Evolutionary conservation across 1,284 basidiomycete genomes (phyloP), one percentile per base, ranked within the genome.

Genomic region (Irpex sp.): DNA sequence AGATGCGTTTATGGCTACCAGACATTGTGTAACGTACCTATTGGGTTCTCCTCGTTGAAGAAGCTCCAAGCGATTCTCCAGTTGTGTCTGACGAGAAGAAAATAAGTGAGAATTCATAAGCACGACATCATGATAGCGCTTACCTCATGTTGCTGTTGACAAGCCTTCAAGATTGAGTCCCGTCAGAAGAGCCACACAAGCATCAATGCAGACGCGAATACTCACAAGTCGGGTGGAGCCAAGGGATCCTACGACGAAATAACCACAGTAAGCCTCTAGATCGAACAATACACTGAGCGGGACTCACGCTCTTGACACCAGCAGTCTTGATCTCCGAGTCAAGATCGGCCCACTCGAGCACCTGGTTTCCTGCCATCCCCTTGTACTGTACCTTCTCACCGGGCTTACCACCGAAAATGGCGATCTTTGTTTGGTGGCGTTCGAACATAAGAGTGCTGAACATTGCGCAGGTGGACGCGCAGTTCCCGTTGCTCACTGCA

Each of bases 361-460:
- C 86, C 67, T 87, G 85, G 67, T 86, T 86, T 2, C 86, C 86
- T 0, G 85, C 84, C 85, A 88, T 86, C 17, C 83, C 86, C 72
- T 88, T 88, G 72, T 79, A 87, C 66, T 88, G 73, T 57, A 87
- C 76, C 17, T 70, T 64, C 67, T 81, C 76, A 6, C 80, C 79
- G 4, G 84, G 83, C 71, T 82, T 85, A 31, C 85, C 86, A 6
- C 87, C 87, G 65, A 88, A 88, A 17, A 85, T 74, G 5, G 80
- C 85, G 37, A 84, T 82, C 70, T 78, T 84, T 9, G 83, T 85
- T 9, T 77, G 71, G 67, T 86, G 83, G 11, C 77, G 73, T 71
- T 88, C 87, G 61, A 80, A 79, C 85, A 88, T 87, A 62, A 86
- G 69, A 1, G 85, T 87, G 65, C 78, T 83, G 69, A 88, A 88